Evolutionary conservation across 192 early-diverging fungal species (phyloP).

Genomic region (Podila verticillata): DNA sequence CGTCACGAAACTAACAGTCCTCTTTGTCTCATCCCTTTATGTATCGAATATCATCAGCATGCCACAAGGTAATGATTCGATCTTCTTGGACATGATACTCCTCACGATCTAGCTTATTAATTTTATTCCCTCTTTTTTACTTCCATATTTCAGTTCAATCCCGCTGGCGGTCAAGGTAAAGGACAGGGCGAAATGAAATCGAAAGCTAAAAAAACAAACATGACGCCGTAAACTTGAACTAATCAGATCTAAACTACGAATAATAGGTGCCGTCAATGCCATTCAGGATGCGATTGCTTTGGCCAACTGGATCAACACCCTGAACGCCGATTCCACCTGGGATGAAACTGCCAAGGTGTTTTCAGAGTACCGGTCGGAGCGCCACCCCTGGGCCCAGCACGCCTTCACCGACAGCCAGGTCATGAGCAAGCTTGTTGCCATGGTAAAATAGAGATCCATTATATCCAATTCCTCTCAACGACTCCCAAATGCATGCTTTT

Average conservation of each 20-base stretch:
- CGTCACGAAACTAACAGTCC: too few relatives aligned
- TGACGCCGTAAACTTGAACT: too few relatives aligned
- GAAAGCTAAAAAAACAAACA: too few relatives aligned
- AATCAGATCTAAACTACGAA: too few relatives aligned
- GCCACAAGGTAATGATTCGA: neutral
- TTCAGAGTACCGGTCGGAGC: neutral
- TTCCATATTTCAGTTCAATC: too few relatives aligned
- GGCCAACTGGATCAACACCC: neutral
- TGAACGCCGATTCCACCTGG: neutral
- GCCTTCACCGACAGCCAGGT: neutral
- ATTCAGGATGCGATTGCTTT: neutral
- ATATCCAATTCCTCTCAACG: too few relatives aligned
- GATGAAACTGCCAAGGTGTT: neutral
- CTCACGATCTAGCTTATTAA: neutral
- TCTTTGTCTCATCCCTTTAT: too few relatives aligned
- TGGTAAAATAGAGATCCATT: neutral
- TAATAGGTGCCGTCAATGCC: neutral
- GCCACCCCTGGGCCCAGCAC: neutral
- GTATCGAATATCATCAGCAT: neutral
- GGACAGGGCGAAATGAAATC: too few relatives aligned
- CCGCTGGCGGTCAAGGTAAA: too few relatives aligned
- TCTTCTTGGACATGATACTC: neutral
- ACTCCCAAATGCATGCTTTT: too few relatives aligned
- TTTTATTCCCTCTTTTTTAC: too few relatives aligned
- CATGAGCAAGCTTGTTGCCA: conserved; percentile 1